Evolutionary conservation across 2,329 filamentous ascomycete species (phyloP).

Genomic region (Fonsecaea pedrosoi): DNA sequence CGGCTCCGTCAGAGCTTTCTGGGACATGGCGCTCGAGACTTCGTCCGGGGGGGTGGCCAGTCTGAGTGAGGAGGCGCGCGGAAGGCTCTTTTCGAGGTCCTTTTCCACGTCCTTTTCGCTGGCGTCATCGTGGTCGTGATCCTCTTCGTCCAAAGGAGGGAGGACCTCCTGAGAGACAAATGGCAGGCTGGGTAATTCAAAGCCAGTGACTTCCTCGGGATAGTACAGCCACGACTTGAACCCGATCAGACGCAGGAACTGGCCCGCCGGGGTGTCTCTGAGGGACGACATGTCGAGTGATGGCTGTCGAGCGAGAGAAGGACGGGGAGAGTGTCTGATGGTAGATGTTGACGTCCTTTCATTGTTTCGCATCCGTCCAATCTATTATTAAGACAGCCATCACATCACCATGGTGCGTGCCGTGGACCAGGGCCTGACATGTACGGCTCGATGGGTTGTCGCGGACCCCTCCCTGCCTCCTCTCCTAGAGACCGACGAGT

Average conservation of each 20-base stretch:
- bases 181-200: slow-evolving; percentile 26
- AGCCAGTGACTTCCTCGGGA: slow-evolving; percentile 28
- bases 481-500: background rate
- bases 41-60: slow-evolving; percentile 17
- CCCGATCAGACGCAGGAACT: slow-evolving; percentile 30
- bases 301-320: background rate
- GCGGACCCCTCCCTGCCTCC: background rate
- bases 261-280: slow-evolving; percentile 31
- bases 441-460: background rate
- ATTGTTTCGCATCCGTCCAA: background rate
- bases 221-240: slow-evolving; percentile 26
- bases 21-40: slow-evolving; percentile 14
- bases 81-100: slow-evolving; percentile 24
- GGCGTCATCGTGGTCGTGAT: too few relatives aligned
- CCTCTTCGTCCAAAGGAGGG: background rate
- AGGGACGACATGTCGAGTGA: slow-evolving; percentile 16
- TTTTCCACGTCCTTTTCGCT: background rate
- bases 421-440: background rate
- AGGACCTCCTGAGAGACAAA: slow-evolving; percentile 16
- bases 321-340: slow-evolving; percentile 4
- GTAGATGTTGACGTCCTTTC: background rate
- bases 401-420: background rate
- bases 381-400: slow-evolving; percentile 12
- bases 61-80: slow-evolving; percentile 10
- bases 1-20: slow-evolving; percentile 17